phyloP scores from a whole-genome alignment of 2,329 filamentous ascomycete genomes.

The Raffaelea deltoideospora region DNA sequence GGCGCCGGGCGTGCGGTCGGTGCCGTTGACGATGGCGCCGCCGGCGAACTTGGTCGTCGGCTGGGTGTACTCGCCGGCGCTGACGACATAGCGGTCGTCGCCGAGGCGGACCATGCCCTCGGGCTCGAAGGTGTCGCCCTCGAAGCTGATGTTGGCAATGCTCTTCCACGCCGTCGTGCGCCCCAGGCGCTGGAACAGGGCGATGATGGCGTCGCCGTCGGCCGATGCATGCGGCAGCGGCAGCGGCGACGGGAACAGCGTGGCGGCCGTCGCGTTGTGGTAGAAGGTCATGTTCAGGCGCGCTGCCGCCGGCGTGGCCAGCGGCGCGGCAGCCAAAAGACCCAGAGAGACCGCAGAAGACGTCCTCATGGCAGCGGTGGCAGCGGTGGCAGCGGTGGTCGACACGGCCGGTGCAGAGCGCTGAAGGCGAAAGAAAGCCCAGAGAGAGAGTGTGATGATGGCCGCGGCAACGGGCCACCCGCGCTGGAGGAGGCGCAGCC shows the following conservation, averaged over 20 bases:
- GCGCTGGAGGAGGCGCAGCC: too few species aligned
- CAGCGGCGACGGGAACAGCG: conserved; percentile 19
- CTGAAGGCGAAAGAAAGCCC: too few species aligned
- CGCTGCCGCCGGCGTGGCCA: neutral
- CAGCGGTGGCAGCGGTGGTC: too few species aligned
- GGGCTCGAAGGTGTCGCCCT: conserved; percentile 31
- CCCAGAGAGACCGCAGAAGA: too few species aligned
- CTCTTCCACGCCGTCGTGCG: conserved; percentile 26
- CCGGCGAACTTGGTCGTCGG: conserved; percentile 21
- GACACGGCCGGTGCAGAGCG: too few species aligned
- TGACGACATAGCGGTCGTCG: conserved; percentile 27
- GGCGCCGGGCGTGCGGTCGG: conserved; percentile 21
- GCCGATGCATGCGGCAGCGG: conserved; percentile 19
- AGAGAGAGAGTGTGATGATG: too few species aligned
- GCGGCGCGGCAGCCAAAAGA: neutral
- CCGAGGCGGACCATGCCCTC: conserved; percentile 30
- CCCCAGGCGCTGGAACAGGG: conserved; percentile 18
- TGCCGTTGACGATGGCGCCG: conserved; percentile 30
- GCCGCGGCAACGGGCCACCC: too few species aligned
- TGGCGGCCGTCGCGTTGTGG: conserved; percentile 5
- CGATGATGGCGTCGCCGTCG: conserved; percentile 21
- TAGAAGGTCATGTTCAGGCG: conserved; percentile 2
- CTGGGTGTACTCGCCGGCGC: conserved; percentile 26
- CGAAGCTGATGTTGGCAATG: conserved; percentile 23
- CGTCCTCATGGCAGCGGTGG: too few species aligned